Evolutionary conservation across 2,329 filamentous ascomycete species (phyloP), one percentile per base, ranked within the genome.

Genomic region (Alternaria ventricosa): DNA sequence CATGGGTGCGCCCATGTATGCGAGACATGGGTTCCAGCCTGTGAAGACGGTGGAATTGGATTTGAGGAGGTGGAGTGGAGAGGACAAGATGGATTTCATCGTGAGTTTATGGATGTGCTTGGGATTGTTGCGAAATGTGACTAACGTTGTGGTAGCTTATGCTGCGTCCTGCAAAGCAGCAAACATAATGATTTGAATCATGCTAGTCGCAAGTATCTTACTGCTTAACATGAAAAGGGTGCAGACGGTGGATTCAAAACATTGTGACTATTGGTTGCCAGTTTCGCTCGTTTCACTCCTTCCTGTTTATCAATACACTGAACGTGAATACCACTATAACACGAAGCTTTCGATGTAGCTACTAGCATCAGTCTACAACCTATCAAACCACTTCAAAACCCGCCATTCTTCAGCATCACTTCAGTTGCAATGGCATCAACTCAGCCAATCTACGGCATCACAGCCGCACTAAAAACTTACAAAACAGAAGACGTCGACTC

Each of bases 1-100:
- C 4, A 76, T 79, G 71, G 78, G 76, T 3, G 69, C 65, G 54
- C 74, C 74, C 4, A 64, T 80, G 64, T 80, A 80, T 69, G 69
- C 70, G 53, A 65, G 71, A 27, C 72, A 68, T 68, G 77, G 76
- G 0, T 80, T 79, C 47, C 64, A 71, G 57, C 41, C 53, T n/a
- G 68, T 75, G 2, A 72, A 65, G 55, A 63, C 68, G 18, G 61
- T 78, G 18, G 61, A 60, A n/a, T 33, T 80, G 50, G 77, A 80
- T 64, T 55, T 79, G 70, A 72, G 55, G 30, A 65, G 68, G 49
- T 76, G 68, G 54, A 77, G 74, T 9, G 74, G 71, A 5, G 66
- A 74, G 5, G 71, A 75, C 8, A 63, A 62, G 15, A 60, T 78
- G 41, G 54, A 54, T 9, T 77, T 78, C 53, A 74, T 72, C 57